Evolutionary conservation across 805 yeast species (phyloP).

Genomic region (Saturnispora diversa): DNA sequence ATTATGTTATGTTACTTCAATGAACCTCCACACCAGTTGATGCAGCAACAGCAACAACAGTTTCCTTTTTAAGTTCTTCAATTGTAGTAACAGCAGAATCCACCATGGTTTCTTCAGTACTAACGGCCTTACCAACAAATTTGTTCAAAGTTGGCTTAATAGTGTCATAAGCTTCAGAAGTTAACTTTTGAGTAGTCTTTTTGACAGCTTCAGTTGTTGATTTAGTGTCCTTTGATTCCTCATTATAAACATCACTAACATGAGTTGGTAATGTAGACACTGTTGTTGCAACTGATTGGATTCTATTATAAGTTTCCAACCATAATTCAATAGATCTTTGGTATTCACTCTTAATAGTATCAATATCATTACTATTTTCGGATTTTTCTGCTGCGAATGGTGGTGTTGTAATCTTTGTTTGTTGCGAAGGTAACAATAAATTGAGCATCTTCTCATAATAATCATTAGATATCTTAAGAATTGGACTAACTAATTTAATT

Average conservation of each 20-base stretch:
- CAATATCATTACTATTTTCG: too few species aligned
- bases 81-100: conserved; percentile 1
- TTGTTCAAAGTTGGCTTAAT: conserved; percentile 29
- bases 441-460: conserved; percentile 24
- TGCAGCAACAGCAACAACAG: conserved; percentile 7
- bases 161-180: conserved; percentile 29
- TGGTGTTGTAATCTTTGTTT: too few species aligned
- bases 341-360: too few species aligned
- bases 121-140: conserved; percentile 17
- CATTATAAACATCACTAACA: conserved; percentile 26
- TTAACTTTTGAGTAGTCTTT: conserved; percentile 31
- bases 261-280: conserved; percentile 27
- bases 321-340: conserved; percentile 22
- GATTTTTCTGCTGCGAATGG: conserved; percentile 13
- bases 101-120: conserved; percentile 3
- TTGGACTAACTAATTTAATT: conserved; percentile 19
- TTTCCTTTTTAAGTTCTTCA: conserved; percentile 3
- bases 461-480: conserved; percentile 26
- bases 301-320: conserved; percentile 23
- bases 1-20: conserved; percentile 2
- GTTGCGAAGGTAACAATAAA: conserved; percentile 21
- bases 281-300: conserved; percentile 23
- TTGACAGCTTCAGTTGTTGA: conserved; percentile 30
- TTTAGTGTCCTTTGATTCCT: conserved; percentile 24
- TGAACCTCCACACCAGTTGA: conserved; percentile 28